Evolutionary conservation across 2,329 filamentous ascomycete species (phyloP).

Genomic region (Epichloe uncinata): DNA sequence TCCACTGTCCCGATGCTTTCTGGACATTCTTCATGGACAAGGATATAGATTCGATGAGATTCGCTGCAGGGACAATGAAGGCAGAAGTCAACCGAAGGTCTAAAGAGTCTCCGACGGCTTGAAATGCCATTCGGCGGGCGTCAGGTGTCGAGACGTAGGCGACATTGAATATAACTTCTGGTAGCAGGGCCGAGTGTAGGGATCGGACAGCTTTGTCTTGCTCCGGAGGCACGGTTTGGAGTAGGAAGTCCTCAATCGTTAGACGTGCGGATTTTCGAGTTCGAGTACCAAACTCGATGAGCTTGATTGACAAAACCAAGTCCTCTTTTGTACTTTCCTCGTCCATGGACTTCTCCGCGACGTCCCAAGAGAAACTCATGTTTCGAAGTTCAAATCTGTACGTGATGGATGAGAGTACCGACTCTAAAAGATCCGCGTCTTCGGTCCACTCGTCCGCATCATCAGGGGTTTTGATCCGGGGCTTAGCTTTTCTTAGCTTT

Average conservation of each 20-base stretch:
- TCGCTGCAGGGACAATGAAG: slow-evolving; percentile 75
- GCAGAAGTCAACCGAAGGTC: slow-evolving; percentile 79
- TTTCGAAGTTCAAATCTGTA: slow-evolving; percentile 72
- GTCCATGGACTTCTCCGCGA: slow-evolving; percentile 40
- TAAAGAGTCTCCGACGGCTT: slow-evolving; percentile 86
- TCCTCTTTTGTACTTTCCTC: slow-evolving; percentile 48
- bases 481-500: slow-evolving; percentile 60
- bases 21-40: slow-evolving; percentile 65
- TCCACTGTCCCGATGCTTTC: slow-evolving; percentile 45
- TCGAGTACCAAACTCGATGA: slow-evolving; percentile 72
- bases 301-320: slow-evolving; percentile 67
- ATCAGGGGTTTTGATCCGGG: slow-evolving; percentile 42
- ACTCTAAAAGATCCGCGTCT: slow-evolving; percentile 45
- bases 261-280: slow-evolving; percentile 75
- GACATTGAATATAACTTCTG: slow-evolving; percentile 87
- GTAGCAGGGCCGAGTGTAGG: slow-evolving; percentile 78
- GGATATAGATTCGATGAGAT: slow-evolving; percentile 68
- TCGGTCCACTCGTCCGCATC: slow-evolving; percentile 32
- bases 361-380: slow-evolving; percentile 74
- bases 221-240: slow-evolving; percentile 74
- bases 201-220: slow-evolving; percentile 57
- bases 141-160: slow-evolving; percentile 66
- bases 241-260: slow-evolving; percentile 71
- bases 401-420: slow-evolving; percentile 59
- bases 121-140: slow-evolving; percentile 76